A percentile compares a stretch with the other conserved stretches of the same genome.
Evolutionary conservation across 805 yeast species (phyloP).

Genomic region (Candida nitratophila): DNA sequence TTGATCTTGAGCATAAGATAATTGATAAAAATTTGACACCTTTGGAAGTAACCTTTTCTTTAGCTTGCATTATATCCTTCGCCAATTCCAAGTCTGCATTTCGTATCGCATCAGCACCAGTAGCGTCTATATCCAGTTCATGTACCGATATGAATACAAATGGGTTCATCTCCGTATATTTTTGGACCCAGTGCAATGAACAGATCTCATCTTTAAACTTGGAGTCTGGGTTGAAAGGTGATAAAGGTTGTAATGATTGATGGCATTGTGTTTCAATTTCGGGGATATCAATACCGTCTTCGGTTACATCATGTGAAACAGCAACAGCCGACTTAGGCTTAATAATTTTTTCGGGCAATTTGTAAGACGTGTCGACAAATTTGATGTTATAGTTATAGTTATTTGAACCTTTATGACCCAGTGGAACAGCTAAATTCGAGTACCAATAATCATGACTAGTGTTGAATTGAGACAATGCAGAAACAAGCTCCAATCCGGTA

Average conservation of each 20-base stretch:
- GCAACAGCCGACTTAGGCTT: slow-evolving; percentile 2
- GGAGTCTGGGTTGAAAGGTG: slow-evolving; percentile 39
- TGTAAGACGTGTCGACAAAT: slow-evolving; percentile 21
- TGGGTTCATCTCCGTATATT: slow-evolving; percentile 43
- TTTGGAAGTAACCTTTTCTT: slow-evolving; percentile 21
- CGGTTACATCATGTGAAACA: background rate
- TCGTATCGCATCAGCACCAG: slow-evolving; percentile 14
- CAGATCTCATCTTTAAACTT: slow-evolving; percentile 35
- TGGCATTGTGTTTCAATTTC: too few species aligned
- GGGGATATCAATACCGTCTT: too few species aligned
- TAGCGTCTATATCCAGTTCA: slow-evolving; percentile 27
- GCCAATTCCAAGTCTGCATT: slow-evolving; percentile 27
- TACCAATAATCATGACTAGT: slow-evolving; percentile 15
- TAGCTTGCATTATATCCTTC: slow-evolving; percentile 29
- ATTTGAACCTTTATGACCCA: slow-evolving; percentile 7
- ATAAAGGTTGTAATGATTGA: slow-evolving; percentile 21
- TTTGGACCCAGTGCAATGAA: slow-evolving; percentile 44
- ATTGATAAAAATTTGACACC: slow-evolving; percentile 30
- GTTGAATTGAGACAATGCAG: slow-evolving; percentile 23
- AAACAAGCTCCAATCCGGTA: slow-evolving; percentile 22
- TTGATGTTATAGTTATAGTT: slow-evolving; percentile 22
- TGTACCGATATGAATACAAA: slow-evolving; percentile 38
- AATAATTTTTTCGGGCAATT: slow-evolving; percentile 13
- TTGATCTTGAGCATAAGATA: slow-evolving; percentile 24
- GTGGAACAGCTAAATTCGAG: background rate